Evolutionary conservation across 2,329 filamentous ascomycete genomes (phyloP).

Genomic region (Clonostachys chloroleuca): DNA sequence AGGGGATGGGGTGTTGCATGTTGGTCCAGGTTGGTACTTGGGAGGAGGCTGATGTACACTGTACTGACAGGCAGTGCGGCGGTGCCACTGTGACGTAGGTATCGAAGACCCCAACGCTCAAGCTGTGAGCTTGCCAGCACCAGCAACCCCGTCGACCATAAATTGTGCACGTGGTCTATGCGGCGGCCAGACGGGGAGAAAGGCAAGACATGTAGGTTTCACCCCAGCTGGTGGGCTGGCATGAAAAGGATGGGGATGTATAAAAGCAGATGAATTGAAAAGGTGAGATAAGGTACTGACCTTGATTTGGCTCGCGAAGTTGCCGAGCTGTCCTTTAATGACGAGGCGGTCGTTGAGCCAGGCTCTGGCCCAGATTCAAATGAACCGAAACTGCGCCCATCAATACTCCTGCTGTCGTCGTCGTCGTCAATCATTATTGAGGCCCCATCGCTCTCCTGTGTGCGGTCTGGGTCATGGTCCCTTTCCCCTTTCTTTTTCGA

Average conservation of each 20-base stretch:
- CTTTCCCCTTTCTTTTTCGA: conserved; percentile 32
- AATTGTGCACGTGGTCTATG: too few relatives aligned
- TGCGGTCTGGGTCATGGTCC: background rate
- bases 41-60: too few relatives aligned
- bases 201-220: too few relatives aligned
- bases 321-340: background rate
- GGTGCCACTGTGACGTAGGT: too few relatives aligned
- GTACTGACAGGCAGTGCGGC: too few relatives aligned
- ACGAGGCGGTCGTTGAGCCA: conserved; percentile 1
- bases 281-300: background rate
- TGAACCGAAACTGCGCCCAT: conserved; percentile 21
- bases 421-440: conserved; percentile 17
- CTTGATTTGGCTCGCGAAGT: background rate
- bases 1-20: too few relatives aligned
- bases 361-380: conserved; percentile 26
- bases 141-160: too few relatives aligned
- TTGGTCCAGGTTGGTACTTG: too few relatives aligned
- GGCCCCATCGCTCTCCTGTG: conserved; percentile 22
- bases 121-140: too few relatives aligned
- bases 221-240: too few relatives aligned
- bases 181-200: too few relatives aligned
- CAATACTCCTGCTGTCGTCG: background rate
- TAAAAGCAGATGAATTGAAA: background rate
- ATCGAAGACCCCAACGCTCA: too few relatives aligned
- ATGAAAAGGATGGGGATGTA: background rate